phyloP scores from a whole-genome alignment of 352 stramenopile genomes.

The Globisporangium recalcitrans region DNA sequence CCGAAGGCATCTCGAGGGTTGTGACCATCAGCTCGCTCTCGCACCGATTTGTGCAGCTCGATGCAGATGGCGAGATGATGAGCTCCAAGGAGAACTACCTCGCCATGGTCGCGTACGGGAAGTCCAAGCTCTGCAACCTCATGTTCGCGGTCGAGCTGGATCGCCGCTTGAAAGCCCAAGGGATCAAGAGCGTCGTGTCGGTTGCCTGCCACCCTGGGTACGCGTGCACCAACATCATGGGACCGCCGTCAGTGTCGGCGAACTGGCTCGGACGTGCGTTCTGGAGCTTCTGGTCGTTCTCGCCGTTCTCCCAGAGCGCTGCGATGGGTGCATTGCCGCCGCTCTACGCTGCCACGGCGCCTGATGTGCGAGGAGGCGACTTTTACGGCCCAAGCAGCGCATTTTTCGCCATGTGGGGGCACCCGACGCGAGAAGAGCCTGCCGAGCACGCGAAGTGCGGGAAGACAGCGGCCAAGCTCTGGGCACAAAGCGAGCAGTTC shows the following conservation, averaged over 20 bases:
- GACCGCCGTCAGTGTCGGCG: conserved; percentile 7
- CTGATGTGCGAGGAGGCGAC: conserved; percentile 20
- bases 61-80: conserved; percentile 2
- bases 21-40: conserved; percentile 20
- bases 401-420: conserved; percentile 19
- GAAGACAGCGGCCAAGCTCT: conserved; percentile 12
- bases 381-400: conserved; percentile 25
- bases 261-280: conserved; percentile 13
- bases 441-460: conserved; percentile 3
- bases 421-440: conserved; percentile 12
- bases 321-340: conserved; percentile 36
- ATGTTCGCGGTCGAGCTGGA: conserved; percentile 88
- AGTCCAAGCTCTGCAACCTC: conserved; percentile 90
- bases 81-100: conserved; percentile 22
- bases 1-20: conserved; percentile 14
- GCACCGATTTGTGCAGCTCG: conserved; percentile 11
- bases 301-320: conserved; percentile 22
- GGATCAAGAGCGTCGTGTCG: conserved; percentile 23
- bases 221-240: conserved; percentile 25
- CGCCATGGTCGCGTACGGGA: conserved; percentile 51
- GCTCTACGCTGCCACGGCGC: conserved; percentile 32
- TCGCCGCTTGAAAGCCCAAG: conserved; percentile 22
- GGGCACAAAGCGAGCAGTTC: conserved; percentile 17
- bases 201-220: conserved; percentile 30
- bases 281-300: conserved; percentile 25